Base-by-base conservation (phyloP, 345 rosid genomes). In the Abelmoschus esculentus region DNA sequence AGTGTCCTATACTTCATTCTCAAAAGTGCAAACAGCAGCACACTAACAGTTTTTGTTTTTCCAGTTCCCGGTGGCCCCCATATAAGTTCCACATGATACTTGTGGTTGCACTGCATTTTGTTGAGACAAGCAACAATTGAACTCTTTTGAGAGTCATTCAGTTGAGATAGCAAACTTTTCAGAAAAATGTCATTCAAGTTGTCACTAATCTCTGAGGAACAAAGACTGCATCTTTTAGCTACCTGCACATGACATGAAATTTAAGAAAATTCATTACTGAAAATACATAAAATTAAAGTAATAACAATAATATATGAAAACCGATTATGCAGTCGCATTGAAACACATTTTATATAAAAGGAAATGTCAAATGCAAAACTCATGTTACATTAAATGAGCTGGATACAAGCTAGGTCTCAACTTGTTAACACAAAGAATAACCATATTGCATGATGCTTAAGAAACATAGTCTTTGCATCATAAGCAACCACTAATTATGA, bases 51-150 rank as follows among this genome's bases (percentile, higher is more conserved):
- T 72, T 76, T 82, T 5, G 90, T 86, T 71, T 86, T 86, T 46
- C 90, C 90, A 4, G 90, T 84, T 58, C 90, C 90, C 0, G 86
- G 85, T 1, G 85, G 86, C 5, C 90, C 90, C 87, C 86, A 82
- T 28, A 86, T 72, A 22, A 84, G 81, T 61, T 80, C 77, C 44
- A 86, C 75, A 13, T 52, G 10, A 3, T 76, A 60, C 74, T 53
- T 70, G 67, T 84, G 83, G 26, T 59, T 36, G 70, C 81, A 79
- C 15, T 44, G 31, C 15, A 61, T 17, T 68, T 61, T 75, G 36
- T 7, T 5, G 52, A 83, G 80, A 40, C 84, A 78, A 15, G 61
- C 50, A 6, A 46, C 53, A 17, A 80, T 46, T 5, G 84, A 83
- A 13, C 68, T 52, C 0, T 11, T 28, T 62, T 86, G 90, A 32